Evolutionary conservation across 768 basidiomycete species (phyloP).

Genomic region (Hygrophoropsis aurantiaca): DNA sequence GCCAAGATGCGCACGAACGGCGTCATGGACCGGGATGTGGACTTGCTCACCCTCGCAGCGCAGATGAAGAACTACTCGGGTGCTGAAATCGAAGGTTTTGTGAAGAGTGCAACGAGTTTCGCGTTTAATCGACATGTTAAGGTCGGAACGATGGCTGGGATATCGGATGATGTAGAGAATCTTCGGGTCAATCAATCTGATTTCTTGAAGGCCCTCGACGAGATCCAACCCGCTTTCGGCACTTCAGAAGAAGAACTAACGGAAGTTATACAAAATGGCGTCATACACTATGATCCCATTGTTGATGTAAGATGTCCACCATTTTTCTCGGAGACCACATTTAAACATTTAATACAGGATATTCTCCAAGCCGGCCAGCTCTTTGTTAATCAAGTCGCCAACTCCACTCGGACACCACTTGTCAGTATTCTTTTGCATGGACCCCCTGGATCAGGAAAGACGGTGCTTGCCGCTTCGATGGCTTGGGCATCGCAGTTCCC

Average conservation of each 20-base stretch:
- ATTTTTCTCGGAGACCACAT: too few relatives aligned
- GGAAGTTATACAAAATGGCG: slow-evolving; percentile 93
- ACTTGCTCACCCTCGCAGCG: slow-evolving; percentile 76
- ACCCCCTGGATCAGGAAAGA: slow-evolving; percentile 89
- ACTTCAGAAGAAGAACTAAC: slow-evolving; percentile 95
- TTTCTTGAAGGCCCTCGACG: slow-evolving; percentile 88
- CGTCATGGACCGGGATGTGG: slow-evolving; percentile 86
- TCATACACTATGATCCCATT: slow-evolving; percentile 78
- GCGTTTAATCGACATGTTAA: slow-evolving; percentile 98
- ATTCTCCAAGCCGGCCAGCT: slow-evolving; percentile 83
- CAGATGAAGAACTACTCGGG: slow-evolving; percentile 97
- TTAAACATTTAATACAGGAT: slow-evolving; percentile 52
- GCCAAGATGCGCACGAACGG: slow-evolving; percentile 89
- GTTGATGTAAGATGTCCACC: slow-evolving; percentile 65
- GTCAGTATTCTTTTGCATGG: slow-evolving; percentile 91
- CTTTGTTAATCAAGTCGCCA: slow-evolving; percentile 91
- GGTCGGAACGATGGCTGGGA: slow-evolving; percentile 95
- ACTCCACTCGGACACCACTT: slow-evolving; percentile 85
- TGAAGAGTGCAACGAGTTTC: slow-evolving; percentile 98
- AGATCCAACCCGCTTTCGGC: slow-evolving; percentile 96
- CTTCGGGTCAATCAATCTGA: slow-evolving; percentile 83
- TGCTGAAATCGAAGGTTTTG: slow-evolving; percentile 92
- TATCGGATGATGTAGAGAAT: slow-evolving; percentile 94
- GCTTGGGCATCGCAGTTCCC: slow-evolving; percentile 93
- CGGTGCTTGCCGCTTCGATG: slow-evolving; percentile 90